Base-by-base conservation (phyloP, 176 grass and related monocot species). In the Aechmea fasciata region DNA sequence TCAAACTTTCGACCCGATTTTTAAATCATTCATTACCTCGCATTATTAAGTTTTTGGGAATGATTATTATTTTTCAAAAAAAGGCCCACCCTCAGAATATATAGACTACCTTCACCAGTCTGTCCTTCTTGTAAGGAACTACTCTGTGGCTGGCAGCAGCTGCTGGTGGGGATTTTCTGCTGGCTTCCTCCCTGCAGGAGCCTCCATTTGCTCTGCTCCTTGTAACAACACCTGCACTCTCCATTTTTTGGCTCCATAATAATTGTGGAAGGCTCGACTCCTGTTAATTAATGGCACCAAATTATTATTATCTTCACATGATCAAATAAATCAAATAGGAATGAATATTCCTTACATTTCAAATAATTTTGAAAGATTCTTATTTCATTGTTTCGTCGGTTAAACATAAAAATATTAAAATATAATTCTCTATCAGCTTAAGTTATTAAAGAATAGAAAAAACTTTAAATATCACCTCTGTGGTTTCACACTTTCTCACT, bases 231-330 rank as follows among this genome's bases (percentile, higher is more conserved):
- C 64, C 68, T 15, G 28, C 48, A 9, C 12, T 59, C 18, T 50
- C 64, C 19, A n/a, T 4, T 7, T 7, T 24, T 12, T 66, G 73
- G 18, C 59, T 65, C 2, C 47, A 11, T 13, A 91, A 77, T 17
- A 91, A 19, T 19, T 79, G 63, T 0, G 94, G 86, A 63, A 97
- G 89, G 77, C 62, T 92, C 1, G 86, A 87, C 69, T 97, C 93
- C 83, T 86, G 33, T 41, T 41, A 41, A 41, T 41, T 41, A 41
- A 41, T 41, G 33, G 5, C 33, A 41, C 33, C 33, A 41, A 41
- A 7, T 41, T 41, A 41, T 41, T 33, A 33, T 33, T 41, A 41
- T 41, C 33, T 7, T 3, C 33, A 6, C 3, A 41, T 41, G 7
- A 41, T 41, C 33, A 41, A 12, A 51, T 47, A 13, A 64, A 25